phyloP scores from a whole-genome alignment of 495 filamentous ascomycete species.

The Trichoderma gamsii region DNA sequence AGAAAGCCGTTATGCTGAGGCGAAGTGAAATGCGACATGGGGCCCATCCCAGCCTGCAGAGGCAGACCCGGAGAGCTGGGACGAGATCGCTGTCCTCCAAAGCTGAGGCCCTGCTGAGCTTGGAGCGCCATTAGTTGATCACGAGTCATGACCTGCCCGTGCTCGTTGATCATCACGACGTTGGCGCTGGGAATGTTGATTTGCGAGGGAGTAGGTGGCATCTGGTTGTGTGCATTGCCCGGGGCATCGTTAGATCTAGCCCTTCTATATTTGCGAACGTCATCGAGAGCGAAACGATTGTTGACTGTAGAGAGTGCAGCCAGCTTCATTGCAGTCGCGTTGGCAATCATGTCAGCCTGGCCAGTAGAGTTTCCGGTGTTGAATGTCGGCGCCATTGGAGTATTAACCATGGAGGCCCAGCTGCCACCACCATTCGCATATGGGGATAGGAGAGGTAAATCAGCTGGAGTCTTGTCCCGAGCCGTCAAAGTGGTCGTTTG shows the following conservation, averaged over 20 bases:
- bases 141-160: conserved; percentile 76
- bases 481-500: conserved; percentile 79
- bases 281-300: conserved; percentile 94
- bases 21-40: conserved; percentile 66
- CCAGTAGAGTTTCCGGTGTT: conserved; percentile 27
- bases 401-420: conserved; percentile 98
- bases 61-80: conserved; percentile 88
- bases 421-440: conserved; percentile 79
- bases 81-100: conserved; percentile 77
- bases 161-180: conserved; percentile 84
- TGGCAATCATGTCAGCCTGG: conserved; percentile 97
- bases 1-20: conserved; percentile 95
- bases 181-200: conserved; percentile 54
- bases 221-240: conserved; percentile 34
- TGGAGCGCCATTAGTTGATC: conserved; percentile 86
- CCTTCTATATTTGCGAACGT: conserved; percentile 88
- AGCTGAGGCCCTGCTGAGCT: conserved; percentile 71
- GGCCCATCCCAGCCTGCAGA: conserved; percentile 62
- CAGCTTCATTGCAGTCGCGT: conserved; percentile 98
- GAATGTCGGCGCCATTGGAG: conserved; percentile 89
- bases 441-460: conserved; percentile 82
- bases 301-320: conserved; percentile 96
- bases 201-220: conserved; percentile 39
- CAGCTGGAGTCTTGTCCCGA: conserved; percentile 56
- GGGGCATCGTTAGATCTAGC: conserved; percentile 85